Base-by-base conservation (phyloP, 805 yeast species). In the Metschnikowia noctiluminum region DNA sequence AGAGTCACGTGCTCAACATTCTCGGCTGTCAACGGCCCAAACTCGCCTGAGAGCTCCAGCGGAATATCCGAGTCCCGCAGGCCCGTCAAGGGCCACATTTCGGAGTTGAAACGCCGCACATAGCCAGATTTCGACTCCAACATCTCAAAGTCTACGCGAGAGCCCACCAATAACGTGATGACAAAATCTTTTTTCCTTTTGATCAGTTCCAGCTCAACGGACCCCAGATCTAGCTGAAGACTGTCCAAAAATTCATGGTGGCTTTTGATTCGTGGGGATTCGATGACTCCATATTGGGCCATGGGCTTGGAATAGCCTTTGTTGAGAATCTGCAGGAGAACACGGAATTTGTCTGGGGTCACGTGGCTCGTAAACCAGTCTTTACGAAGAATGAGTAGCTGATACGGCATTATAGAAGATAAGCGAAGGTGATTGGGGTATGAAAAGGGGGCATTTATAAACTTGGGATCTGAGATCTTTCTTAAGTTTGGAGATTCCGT, bases 241-340 rank as follows among this genome's bases (percentile, higher is more conserved):
- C 70, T 73, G 2, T 49, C 38, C 28, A 59, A 36, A 27, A 69
- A 56, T 0, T 52, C 28, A 0, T 52, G 53, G 1, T 55, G 48
- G 28, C 55, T 28, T 42, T 70, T 68, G 28, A 81, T 65, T 45
- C 87, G 65, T 6, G 71, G 63, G 0, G 77, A 63, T 13, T 55
- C 51, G 15, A 81, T 70, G 7, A 78, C 58, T 1, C 69, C 66
- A 55, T 65, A 81, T 52, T 69, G 70, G 59, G 51, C 69, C 48
- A 76, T 63, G 9, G 78, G 76, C 50, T 74, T 77, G 51, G 74
- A 65, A 59, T 80, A 81, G 1, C 81, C 80, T 46, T 70, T 66
- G 58, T 81, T 81, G 48, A 81, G 61, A n/a, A 76, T 48, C 7
- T 59, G 48, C 6, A 58, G 51, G 56, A 53, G 59, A 49, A 46